Conservation (phyloP, 1,284 basidiomycete species). For the Apiotrichum akiyoshidainum region DNA sequence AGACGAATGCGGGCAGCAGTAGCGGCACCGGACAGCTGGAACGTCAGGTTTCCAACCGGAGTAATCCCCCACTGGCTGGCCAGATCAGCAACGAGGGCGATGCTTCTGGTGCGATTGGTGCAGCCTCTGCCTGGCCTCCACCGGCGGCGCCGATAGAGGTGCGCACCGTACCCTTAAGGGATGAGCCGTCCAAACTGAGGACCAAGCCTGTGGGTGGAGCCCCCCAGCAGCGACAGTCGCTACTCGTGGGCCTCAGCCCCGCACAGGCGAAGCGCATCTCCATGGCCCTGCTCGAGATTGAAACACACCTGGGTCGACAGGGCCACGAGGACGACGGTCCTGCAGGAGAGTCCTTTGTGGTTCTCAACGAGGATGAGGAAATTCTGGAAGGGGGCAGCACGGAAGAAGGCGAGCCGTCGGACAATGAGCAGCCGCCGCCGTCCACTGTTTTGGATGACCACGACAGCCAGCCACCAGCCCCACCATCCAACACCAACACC, state of each 20-base stretch:
- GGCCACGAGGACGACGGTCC: conserved; percentile 7
- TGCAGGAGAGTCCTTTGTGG: conserved; percentile 1
- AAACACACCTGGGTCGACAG: conserved; percentile 23
- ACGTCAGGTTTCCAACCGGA: conserved; percentile 1
- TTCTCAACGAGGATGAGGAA: conserved; percentile 26
- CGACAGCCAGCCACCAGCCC: background rate
- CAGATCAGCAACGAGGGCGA: background rate
- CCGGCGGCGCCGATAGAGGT: background rate
- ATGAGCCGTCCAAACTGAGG: background rate
- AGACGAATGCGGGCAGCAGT: background rate
- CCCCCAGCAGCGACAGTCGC: conserved; percentile 31
- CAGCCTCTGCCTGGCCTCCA: background rate
- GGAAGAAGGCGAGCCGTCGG: background rate
- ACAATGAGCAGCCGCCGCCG: background rate
- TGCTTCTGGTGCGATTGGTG: too few relatives aligned
- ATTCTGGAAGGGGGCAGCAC: conserved; percentile 23
- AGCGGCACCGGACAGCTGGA: background rate
- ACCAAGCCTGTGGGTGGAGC: background rate
- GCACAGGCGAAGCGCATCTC: conserved; percentile 46
- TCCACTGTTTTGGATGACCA: background rate
- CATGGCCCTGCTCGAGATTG: conserved; percentile 41
- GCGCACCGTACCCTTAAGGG: background rate
- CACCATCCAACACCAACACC: background rate
- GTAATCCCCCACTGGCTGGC: background rate
- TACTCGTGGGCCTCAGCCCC: conserved; percentile 34